Evolutionary conservation across 2,329 filamentous ascomycete genomes (phyloP).

Genomic region (Sarocladium oryzae): DNA sequence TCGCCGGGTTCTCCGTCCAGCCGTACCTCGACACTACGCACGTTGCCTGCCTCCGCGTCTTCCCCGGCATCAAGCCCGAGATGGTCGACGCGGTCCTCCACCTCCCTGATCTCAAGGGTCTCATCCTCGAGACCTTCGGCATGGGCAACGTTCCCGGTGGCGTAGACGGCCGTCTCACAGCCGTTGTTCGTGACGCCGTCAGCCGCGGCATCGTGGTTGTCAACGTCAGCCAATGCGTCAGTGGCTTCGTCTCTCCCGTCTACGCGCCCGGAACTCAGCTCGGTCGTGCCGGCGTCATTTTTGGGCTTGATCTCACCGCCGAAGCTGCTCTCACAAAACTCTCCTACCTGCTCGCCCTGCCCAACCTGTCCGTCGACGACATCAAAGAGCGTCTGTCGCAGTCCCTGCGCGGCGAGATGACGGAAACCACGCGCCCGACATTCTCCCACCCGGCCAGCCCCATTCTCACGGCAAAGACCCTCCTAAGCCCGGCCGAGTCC

Average conservation of each 20-base stretch:
- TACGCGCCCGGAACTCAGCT: slow-evolving; percentile 73
- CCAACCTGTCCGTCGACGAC: slow-evolving; percentile 55
- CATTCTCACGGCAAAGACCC: slow-evolving; percentile 34
- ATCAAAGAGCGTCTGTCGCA: slow-evolving; percentile 66
- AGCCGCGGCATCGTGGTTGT: slow-evolving; percentile 77
- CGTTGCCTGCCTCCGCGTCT: slow-evolving; percentile 82
- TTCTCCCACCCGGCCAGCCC: slow-evolving; percentile 67
- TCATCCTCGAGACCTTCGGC: slow-evolving; percentile 88
- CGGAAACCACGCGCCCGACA: slow-evolving; percentile 63
- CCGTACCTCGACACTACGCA: slow-evolving; percentile 77
- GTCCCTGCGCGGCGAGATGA: slow-evolving; percentile 79
- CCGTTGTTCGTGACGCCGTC: slow-evolving; percentile 71
- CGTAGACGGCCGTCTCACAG: slow-evolving; percentile 69
- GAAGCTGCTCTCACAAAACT: slow-evolving; percentile 90
- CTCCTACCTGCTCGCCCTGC: slow-evolving; percentile 71
- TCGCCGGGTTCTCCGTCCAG: slow-evolving; percentile 68
- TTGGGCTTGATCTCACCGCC: slow-evolving; percentile 81
- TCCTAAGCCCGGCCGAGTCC: slow-evolving; percentile 44
- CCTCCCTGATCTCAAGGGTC: slow-evolving; percentile 68
- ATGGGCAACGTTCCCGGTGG: slow-evolving; percentile 87
- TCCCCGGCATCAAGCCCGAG: slow-evolving; percentile 87
- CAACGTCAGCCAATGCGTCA: slow-evolving; percentile 85
- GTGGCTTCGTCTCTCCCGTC: slow-evolving; percentile 69
- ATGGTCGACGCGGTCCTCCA: slow-evolving; percentile 83
- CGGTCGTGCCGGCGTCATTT: slow-evolving; percentile 77